Evolutionary conservation across 495 filamentous ascomycete genomes (phyloP), one percentile per base, ranked within the genome.

Genomic region (Penicillium pulvis): DNA sequence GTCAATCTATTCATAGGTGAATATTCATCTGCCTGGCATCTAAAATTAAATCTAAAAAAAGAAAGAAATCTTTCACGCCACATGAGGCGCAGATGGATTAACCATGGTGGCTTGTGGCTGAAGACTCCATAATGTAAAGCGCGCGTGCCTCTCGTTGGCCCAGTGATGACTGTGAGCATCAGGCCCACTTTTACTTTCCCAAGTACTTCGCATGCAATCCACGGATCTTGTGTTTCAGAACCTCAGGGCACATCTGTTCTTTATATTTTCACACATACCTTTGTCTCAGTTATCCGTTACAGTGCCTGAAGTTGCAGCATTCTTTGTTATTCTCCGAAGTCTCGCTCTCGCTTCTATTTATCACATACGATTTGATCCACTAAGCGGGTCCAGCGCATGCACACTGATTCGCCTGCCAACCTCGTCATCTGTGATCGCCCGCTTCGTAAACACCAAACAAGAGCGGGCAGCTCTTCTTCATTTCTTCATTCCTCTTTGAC

Each of bases 141-240:
- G 48, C 35, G 60, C 59, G 53, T 65, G 59, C 49, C 44, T 56
- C 20, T 30, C 50, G 73, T 76, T 76, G 73, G 73, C 73, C 73
- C 66, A 74, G 71, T 67, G 72, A 76, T 58, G 26, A 11, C 24
- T 28, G 28, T 28, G 28, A 28, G 28, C 28, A 28, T 5, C 3
- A 7, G 28, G 28, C 43, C 17, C 48, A 45, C 63, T 50, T 52
- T 41, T 30, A 26, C 14, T 35, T 33, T 39, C 26, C 50, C 51
- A 30, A 14, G 35, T 42, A 8, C 24, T 47, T 47, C 17, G 17
- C 48, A 53, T 9, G 39, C 39, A 41, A 41, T 7, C 62, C 65
- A 58, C 51, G 65, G 65, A 57, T 67, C 59, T 5, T 26, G 28
- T 19, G 46, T 60, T 60, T 63, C 58, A 42, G 51, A 17, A 49